A percentile compares a stretch with the other conserved stretches of the same genome.
Evolutionary conservation across 768 basidiomycete genomes (phyloP).

Genomic region (Terana coerulea): DNA sequence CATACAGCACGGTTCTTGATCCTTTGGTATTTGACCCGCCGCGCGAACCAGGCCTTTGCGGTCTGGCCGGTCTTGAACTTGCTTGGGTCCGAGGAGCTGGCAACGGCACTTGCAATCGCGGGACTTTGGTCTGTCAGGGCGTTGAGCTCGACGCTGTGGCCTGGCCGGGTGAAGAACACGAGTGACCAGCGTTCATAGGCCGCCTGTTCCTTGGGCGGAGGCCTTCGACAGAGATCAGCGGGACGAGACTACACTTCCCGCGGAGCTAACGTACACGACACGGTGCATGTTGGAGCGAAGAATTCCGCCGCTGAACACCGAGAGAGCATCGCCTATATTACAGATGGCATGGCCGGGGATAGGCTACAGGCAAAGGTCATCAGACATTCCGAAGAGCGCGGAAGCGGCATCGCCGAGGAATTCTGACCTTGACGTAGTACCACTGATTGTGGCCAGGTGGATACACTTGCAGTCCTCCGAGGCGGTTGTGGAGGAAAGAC

Average conservation of each 20-base stretch:
- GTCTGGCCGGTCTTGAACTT: conserved; percentile 32
- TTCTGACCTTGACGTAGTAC: conserved; percentile 59
- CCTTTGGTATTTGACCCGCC: conserved; percentile 35
- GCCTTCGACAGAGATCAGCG: conserved; percentile 13
- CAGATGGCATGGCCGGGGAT: conserved; percentile 31
- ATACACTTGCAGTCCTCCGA: conserved; percentile 69
- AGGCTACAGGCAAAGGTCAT: no score
- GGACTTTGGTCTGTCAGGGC: conserved; percentile 49
- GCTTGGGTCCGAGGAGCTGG: conserved; percentile 30
- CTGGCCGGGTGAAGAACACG: conserved; percentile 66
- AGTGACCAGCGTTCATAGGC: conserved; percentile 60
- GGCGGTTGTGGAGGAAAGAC: conserved; percentile 67
- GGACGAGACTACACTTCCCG: neutral
- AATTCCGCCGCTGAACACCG: conserved; percentile 61
- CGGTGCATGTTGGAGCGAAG: conserved; percentile 65
- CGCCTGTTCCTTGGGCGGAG: conserved; percentile 57
- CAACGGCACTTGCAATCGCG: conserved; percentile 41
- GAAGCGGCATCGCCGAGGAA: neutral
- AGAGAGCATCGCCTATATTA: conserved; percentile 50
- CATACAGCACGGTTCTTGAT: conserved; percentile 37
- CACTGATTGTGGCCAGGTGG: conserved; percentile 57
- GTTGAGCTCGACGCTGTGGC: conserved; percentile 45
- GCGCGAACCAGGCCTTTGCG: conserved; percentile 36
- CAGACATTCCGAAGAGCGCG: neutral
- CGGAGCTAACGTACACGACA: conserved; percentile 40